These are phyloP conservation scores for Phytophthora syringae DNA, from an alignment of 352 stramenopile genomes.

Conservation along the genomic window DNA sequence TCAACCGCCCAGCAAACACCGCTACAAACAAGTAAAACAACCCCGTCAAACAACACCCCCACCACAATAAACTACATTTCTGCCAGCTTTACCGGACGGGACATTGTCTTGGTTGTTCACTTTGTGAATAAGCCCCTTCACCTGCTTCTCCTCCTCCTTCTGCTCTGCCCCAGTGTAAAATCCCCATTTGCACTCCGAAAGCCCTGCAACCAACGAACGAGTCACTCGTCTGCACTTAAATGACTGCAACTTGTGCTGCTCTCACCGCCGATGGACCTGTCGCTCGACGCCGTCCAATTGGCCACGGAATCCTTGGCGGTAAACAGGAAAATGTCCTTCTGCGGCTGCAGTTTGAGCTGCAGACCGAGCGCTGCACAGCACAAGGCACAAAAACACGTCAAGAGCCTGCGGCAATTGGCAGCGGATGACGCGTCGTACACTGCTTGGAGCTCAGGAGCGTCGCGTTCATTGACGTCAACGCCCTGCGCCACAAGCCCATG, in stretches of 20 bases:
- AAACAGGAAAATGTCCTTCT: constrained; percentile 86
- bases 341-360: constrained; percentile 72
- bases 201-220: constrained; percentile 32
- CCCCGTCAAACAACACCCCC: not conserved
- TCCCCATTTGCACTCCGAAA: constrained; percentile 76
- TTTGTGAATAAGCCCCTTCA: constrained; percentile 37
- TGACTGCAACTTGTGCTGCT: not conserved
- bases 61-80: not conserved
- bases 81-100: constrained; percentile 43
- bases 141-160: constrained; percentile 16
- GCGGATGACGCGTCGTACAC: constrained; percentile 39
- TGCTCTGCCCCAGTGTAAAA: constrained; percentile 48
- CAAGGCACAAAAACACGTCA: not conserved
- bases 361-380: constrained; percentile 64
- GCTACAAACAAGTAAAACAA: constrained; percentile 34
- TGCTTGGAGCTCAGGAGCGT: constrained; percentile 85
- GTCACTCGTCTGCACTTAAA: not conserved
- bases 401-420: not conserved
- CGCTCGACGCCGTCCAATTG: constrained; percentile 78
- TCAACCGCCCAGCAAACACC: constrained; percentile 76
- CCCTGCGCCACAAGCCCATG: constrained; percentile 80
- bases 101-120: constrained; percentile 67
- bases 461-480: constrained; percentile 77
- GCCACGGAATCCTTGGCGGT: constrained; percentile 50
- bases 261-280: constrained; percentile 82